Conservation (phyloP, 345 rosid genomes). For the Citrus sp. region DNA sequence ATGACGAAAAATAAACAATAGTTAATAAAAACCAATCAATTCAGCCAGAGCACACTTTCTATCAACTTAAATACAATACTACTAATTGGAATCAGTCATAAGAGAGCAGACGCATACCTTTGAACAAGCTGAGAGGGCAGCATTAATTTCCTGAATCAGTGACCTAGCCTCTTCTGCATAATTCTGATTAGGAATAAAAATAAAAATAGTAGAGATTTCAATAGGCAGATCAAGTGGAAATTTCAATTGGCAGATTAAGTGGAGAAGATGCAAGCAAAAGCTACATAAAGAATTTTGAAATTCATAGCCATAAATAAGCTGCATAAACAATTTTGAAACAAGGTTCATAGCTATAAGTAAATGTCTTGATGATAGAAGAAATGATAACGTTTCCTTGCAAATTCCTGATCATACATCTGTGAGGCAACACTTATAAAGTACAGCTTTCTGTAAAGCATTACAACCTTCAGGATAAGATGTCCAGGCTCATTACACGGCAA, state of each 20-base stretch:
- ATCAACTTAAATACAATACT: not conserved
- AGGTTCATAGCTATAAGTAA: not conserved
- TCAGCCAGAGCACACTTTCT: not conserved
- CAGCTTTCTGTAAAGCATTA: slow-evolving; percentile 13
- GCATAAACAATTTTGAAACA: not conserved
- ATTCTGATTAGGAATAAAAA: slow-evolving; percentile 37
- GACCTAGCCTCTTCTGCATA: slow-evolving; percentile 58
- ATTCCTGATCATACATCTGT: slow-evolving; percentile 3
- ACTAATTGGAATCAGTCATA: not conserved
- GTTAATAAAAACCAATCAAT: not conserved
- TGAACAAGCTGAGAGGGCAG: slow-evolving; percentile 45
- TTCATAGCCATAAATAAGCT: not conserved
- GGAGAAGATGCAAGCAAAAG: not conserved
- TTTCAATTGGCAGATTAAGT: slow-evolving; percentile 2
- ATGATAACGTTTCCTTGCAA: not conserved
- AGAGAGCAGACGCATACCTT: slow-evolving; percentile 34
- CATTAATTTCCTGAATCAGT: slow-evolving; percentile 53
- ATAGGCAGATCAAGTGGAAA: slow-evolving; percentile 1
- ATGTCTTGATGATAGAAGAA: slow-evolving; percentile 1
- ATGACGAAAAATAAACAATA: slow-evolving; percentile 2
- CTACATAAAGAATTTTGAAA: not conserved
- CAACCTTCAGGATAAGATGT: slow-evolving; percentile 73
- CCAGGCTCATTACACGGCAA: slow-evolving; percentile 66
- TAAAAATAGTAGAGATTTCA: slow-evolving; percentile 12
- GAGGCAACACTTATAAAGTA: slow-evolving; percentile 5